Conservation (phyloP, 306 rosid genomes). For the Fragaria vesca region DNA sequence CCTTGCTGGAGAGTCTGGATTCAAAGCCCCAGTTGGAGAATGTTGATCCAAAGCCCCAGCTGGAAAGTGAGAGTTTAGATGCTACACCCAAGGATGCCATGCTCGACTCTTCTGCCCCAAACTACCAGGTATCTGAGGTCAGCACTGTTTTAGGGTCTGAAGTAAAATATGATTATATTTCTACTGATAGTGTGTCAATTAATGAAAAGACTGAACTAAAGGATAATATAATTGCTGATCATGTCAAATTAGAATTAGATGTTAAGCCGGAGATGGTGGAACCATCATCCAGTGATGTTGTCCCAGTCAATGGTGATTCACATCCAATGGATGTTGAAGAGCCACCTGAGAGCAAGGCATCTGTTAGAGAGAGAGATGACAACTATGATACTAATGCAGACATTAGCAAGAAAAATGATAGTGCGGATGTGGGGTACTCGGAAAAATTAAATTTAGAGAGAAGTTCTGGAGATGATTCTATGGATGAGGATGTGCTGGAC, state of each 20-base stretch:
- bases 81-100: constrained; percentile 42
- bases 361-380: constrained; percentile 44
- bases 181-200: constrained; percentile 98
- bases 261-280: constrained; percentile 95
- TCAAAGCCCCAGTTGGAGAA: constrained; percentile 44
- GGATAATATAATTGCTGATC: constrained; percentile 97
- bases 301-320: constrained; percentile 70
- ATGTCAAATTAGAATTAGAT: constrained; percentile 98
- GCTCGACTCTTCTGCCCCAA: constrained; percentile 55
- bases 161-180: constrained; percentile 98
- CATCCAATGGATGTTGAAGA: constrained; percentile 73
- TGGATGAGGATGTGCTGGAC: constrained; percentile 92
- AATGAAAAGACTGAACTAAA: constrained; percentile 98
- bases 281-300: constrained; percentile 79
- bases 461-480: constrained; percentile 99
- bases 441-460: constrained; percentile 93
- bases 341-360: constrained; percentile 45
- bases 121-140: constrained; percentile 99
- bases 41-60: constrained; percentile 46
- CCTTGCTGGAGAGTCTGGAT: constrained; percentile 29
- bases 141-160: constrained; percentile 90
- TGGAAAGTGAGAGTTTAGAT: constrained; percentile 51
- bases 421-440: constrained; percentile 70
- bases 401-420: constrained; percentile 44
- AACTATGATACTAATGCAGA: constrained; percentile 44